Evolutionary conservation across 768 basidiomycete species (phyloP), one percentile per base, ranked within the genome.

Genomic region (Cystofilobasidium macerans): DNA sequence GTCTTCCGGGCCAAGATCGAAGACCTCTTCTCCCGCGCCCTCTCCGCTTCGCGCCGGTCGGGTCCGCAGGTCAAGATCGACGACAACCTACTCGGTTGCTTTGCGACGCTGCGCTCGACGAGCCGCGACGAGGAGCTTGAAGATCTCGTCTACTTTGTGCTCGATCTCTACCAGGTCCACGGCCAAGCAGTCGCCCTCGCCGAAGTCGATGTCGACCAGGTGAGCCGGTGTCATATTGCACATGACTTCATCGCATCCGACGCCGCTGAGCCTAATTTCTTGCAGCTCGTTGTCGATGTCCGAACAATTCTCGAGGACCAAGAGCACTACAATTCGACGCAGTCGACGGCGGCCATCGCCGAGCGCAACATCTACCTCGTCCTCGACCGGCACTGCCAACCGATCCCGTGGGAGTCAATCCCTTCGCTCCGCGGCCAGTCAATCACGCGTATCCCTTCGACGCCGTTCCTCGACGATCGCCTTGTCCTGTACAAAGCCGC

Each of bases 381-480:
- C 24, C 80, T 98, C 57, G 95, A 97, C 76, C 89, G 88, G 76
- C 85, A 88, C 66, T 78, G 93, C 14, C 89, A 92, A 72, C 83
- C 84, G 0, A 80, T 98, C 63, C 93, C 95, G 2, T 98, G 94
- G 94, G 95, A 98, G 76, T 93, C 87, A 30, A 83, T 97, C 18
- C 92, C 94, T 0, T 82, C 86, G 47, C 77, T 98, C 14, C 81
- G 89, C 47, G 89, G 87, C 12, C 80, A 85, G 57, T 88, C 91
- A 61, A 82, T 97, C 73, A 92, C 89, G 73, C 86, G 95, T n/a
- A 85, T 97, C 69, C 95, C 95, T 2, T 89, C 86, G 40, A 74
- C 92, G 43, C 83, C 88, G 64, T 97, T 97, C 79, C 78, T 99
- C 24, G 76, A 87, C 28, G 95, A 99, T 73, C 82, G 93, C 32